Base-by-base conservation (phyloP, 2,329 filamentous ascomycete species). In the Fusarium incarnatum region DNA sequence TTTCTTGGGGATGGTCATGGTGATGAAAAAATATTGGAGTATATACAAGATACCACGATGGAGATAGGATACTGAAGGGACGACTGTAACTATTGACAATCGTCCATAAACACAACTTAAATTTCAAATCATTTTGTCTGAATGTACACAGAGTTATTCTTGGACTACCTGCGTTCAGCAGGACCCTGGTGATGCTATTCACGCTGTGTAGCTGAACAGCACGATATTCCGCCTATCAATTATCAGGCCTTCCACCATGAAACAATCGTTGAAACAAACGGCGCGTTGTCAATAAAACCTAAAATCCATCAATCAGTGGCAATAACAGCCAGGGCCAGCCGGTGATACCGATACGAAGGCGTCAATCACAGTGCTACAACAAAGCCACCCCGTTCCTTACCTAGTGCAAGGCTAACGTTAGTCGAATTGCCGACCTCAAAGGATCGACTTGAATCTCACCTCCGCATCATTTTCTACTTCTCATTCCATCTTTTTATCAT, bases 1-100 rank as follows among this genome's bases (percentile, higher is more conserved):
- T 22, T 16, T 47, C 11, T 22, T 27, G 46, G 16, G 15, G 42
- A 30, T 62, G 30, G 41, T 37, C 20, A 48, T 47, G 49, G 47
- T 41, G 50, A 41, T 27, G 54, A 34, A 23, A 41, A 25, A 45
- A 50, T 13, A 49, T 20, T 23, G 27, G 60, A 55, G 44, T 65
- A 41, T 25, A 45, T 70, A 55, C 23, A 32, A 70, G 67, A 70
- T 71, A 64, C 67, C 68, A 71, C 64, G 46, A 25, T 48, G 18
- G 25, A 60, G 48, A 45, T 8, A 46, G 30, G 22, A 34, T 20
- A 40, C 10, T 28, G 42, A 22, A 45, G 18, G 44, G 27, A 23
- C 18, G 25, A 13, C 34, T 46, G 12, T 30, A 41, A 46, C 22
- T 55, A 20, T 28, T 12, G 18, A 7, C 11, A 27, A 12, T 28